Evolutionary conservation across 768 basidiomycete genomes (phyloP), one percentile per base, ranked within the genome.

Genomic region (Psilocybe azurescens): DNA sequence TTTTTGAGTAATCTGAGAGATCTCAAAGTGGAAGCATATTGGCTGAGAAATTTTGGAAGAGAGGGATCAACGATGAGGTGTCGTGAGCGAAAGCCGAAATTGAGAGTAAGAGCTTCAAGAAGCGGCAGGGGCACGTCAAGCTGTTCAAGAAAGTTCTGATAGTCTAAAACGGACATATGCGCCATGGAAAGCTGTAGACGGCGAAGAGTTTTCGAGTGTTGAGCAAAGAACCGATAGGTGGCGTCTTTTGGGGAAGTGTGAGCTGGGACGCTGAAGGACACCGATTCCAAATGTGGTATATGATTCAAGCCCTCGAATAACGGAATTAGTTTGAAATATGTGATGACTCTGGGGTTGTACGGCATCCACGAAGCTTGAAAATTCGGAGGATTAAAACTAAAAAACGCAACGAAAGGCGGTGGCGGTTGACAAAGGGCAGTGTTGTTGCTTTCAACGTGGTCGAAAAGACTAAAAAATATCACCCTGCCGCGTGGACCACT

Each of bases 21-120:
- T 10, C 11, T 56, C 20, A 56, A 46, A 4, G 38, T 24, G 2
- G n/a, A 56, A 16, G 54, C 3, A 38, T 44, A 56, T 46, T 44
- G 54, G 5, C 54, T 9, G 28, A 56, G n/a, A 20, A 44, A 56
- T 16, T 46, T 47, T 38, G 52, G 36, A n/a, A 38, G 54, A 56
- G 54, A 44, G 13, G 20, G 44, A 44, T 47, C 54, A 20, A 8
- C 18, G 10, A 44, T 24, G 8, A 3, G 39, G 2, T 16, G 10
- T 14, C 44, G 54, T 29, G 54, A 41, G 11, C 38, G 39, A 30
- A 28, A 41, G 20, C 39, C 54, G 38, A 44, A 44, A 20, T 41
- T 39, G 10, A 56, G 29, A 2, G 54, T 44, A 2, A 56, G 54
- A 38, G 41, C n/a, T 29, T 56, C 39, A 10, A 56, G 38, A 44